Percentiles rank a stretch among this genome's conserved stretches.
Conservation (phyloP, 805 yeast genomes). For the Barnettozyma populi region DNA sequence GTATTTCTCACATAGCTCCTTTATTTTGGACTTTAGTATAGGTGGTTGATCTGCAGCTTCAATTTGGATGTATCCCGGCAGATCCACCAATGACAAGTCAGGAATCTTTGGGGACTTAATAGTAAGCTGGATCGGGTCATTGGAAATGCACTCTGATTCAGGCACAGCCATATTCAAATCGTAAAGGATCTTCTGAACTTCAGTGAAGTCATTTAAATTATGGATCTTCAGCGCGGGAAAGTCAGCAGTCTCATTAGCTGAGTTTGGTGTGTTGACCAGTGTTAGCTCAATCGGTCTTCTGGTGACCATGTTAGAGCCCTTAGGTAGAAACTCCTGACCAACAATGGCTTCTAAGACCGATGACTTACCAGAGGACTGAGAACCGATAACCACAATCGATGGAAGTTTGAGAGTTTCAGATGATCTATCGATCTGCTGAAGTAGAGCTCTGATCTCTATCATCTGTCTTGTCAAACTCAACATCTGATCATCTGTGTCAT, state of each 20-base stretch:
- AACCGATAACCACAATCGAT: slow-evolving; percentile 93
- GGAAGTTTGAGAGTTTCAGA: slow-evolving; percentile 79
- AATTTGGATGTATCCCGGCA: slow-evolving; percentile 96
- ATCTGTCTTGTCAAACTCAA: slow-evolving; percentile 86
- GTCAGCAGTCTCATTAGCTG: slow-evolving; percentile 84
- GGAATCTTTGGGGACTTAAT: slow-evolving; percentile 88
- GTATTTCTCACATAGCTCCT: slow-evolving; percentile 77
- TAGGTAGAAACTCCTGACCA: slow-evolving; percentile 96
- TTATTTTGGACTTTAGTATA: slow-evolving; percentile 72
- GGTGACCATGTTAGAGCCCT: slow-evolving; percentile 97
- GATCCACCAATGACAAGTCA: slow-evolving; percentile 87
- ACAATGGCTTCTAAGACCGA: slow-evolving; percentile 94
- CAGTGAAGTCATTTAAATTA: slow-evolving; percentile 79
- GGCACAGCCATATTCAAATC: slow-evolving; percentile 95
- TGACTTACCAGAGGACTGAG: slow-evolving; percentile 96
- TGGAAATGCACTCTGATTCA: slow-evolving; percentile 75
- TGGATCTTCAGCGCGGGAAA: slow-evolving; percentile 85
- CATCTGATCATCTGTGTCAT: slow-evolving; percentile 74
- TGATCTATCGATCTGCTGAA: slow-evolving; percentile 67
- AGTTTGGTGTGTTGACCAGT: slow-evolving; percentile 74
- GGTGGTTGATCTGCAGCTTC: slow-evolving; percentile 96
- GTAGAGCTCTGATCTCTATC: slow-evolving; percentile 88
- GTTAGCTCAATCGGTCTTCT: slow-evolving; percentile 96
- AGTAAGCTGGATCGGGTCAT: slow-evolving; percentile 89
- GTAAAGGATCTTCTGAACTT: slow-evolving; percentile 79